Conservation (phyloP, 176 grass and related monocot genomes). For the Musa acuminata region DNA sequence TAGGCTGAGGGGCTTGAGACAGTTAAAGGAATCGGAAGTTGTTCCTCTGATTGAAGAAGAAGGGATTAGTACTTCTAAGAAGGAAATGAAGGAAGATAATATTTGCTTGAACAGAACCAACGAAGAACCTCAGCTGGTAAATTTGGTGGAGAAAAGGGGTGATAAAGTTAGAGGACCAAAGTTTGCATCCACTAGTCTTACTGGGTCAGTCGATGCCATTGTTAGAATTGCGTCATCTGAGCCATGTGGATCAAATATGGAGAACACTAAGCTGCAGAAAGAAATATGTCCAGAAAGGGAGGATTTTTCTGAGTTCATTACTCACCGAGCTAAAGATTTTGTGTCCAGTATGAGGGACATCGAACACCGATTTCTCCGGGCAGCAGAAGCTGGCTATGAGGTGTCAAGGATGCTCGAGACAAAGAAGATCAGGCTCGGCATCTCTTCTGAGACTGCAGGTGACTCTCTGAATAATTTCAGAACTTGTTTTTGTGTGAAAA, state of each 20-base stretch:
- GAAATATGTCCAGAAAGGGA: conserved; percentile 59
- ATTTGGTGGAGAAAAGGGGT: conserved; percentile 7
- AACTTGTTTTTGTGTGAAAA: not conserved
- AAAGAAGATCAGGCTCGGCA: conserved; percentile 78
- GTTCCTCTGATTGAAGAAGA: conserved; percentile 35
- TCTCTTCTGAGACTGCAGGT: conserved; percentile 53
- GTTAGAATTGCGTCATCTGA: conserved; percentile 29
- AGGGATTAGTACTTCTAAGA: conserved; percentile 7
- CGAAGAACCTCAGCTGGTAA: conserved; percentile 8
- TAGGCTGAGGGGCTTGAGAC: conserved; percentile 49
- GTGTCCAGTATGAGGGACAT: conserved; percentile 88
- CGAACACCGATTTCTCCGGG: conserved; percentile 66
- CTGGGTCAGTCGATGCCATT: conserved; percentile 13
- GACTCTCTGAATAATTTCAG: not conserved
- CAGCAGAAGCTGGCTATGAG: conserved; percentile 77
- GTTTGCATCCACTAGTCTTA: conserved; percentile 8
- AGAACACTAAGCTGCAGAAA: conserved; percentile 36
- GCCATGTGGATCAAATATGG: conserved; percentile 26
- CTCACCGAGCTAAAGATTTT: conserved; percentile 93
- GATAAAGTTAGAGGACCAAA: conserved; percentile 2
- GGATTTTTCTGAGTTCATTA: conserved; percentile 85
- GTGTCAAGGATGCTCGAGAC: conserved; percentile 92
- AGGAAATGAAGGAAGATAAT: conserved; percentile 14
- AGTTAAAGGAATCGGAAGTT: conserved; percentile 42
- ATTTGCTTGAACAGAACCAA: conserved; percentile 11